phyloP scores from a whole-genome alignment of 2,329 filamentous ascomycete genomes.

The Colletotrichum scovillei region DNA sequence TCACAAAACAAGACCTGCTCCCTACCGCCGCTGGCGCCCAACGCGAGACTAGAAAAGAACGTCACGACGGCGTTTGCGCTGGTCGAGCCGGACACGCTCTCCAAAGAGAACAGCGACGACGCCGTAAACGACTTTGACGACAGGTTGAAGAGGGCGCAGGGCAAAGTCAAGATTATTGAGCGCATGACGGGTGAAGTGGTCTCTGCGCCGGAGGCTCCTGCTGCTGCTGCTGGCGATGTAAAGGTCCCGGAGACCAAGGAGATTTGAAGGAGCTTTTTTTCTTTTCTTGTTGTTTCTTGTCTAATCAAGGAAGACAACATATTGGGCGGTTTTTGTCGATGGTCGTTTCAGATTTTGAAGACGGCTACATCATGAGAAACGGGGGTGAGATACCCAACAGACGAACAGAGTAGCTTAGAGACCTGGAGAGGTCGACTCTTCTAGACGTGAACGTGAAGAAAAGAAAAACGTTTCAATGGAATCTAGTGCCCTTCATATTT shows the following conservation, averaged over 20 bases:
- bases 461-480: conserved; percentile 36
- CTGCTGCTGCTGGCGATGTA: no score
- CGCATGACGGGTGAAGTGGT: conserved; percentile 64
- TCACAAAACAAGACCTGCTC: conserved; percentile 32
- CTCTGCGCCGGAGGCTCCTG: neutral
- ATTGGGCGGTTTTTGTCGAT: neutral
- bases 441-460: neutral
- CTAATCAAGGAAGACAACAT: neutral
- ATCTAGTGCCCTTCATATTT: conserved; percentile 45
- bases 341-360: neutral
- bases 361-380: neutral
- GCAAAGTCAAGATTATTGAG: conserved; percentile 88
- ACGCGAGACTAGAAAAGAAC: conserved; percentile 80
- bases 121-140: conserved; percentile 93
- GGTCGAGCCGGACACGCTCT: conserved; percentile 81
- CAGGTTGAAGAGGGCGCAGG: conserved; percentile 82
- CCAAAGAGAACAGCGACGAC: conserved; percentile 87
- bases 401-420: neutral
- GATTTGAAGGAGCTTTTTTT: neutral
- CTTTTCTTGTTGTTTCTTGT: neutral
- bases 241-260: conserved; percentile 14
- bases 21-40: conserved; percentile 58
- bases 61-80: conserved; percentile 79
- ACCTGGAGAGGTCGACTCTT: neutral
- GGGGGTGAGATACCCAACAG: conserved; percentile 1